Base-by-base conservation (phyloP, 306 rosid genomes). In the Lotus japonicus region DNA sequence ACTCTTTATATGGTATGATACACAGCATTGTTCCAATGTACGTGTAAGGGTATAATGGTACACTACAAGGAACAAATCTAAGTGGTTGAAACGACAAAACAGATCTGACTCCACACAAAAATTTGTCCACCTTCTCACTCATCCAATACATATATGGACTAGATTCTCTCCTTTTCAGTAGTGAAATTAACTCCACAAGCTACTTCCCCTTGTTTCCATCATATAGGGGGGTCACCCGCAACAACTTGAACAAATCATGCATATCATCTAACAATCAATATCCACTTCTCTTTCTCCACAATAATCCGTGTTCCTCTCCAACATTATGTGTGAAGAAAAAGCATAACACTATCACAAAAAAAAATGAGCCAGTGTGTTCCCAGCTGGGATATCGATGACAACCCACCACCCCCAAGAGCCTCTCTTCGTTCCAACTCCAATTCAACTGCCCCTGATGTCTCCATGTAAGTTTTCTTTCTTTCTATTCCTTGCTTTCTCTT, bases 331-430 rank as follows among this genome's bases (percentile, higher is more conserved):
- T 21, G 36, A 31, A 38, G 67, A 18, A 38, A 72, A 58, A 66
- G 10, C 51, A 21, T 15, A 14, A 33, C 42, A 60, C 2, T 15
- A 4, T 57, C 15, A 42, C 28, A 1, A 10, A 52, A 38, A 7
- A 31, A 80, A 72, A 90, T 90, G 98, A 90, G 89, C 39, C 96
- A 84, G 85, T 82, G 98, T 36, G 98, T 94, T 66, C 98, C 97
- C 4, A 83, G 90, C 63, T 85, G 94, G 98, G 96, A 85, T 66
- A 45, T 85, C n/a, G 87, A 86, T 11, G 85, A 86, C 51, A 52
- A 31, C 16, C 48, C 77, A 7, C 62, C 70, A 9, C 58, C 83
- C 11, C 15, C 81, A 0, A 79, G 77, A 53, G 33, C 66, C 41
- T 53, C 91, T 12, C 82, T 74, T 51, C 86, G 85, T n/a, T 77